Conservation (phyloP, 257 asterid species). For the Solanum acaule region DNA sequence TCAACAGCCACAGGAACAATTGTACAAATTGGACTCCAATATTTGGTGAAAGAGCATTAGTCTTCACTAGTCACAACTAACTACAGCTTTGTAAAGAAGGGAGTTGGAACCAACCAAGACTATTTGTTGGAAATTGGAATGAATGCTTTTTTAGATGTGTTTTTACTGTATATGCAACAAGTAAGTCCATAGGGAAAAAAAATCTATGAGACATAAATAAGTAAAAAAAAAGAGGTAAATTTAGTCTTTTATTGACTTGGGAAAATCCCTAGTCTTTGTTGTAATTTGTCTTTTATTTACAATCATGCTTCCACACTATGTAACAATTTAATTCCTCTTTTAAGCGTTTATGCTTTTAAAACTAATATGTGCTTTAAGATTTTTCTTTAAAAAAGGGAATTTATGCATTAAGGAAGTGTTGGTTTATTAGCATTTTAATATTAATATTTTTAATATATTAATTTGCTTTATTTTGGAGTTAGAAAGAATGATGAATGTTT, state of each 20-base stretch:
- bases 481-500: too few species aligned
- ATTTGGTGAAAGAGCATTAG: slow-evolving; percentile 34
- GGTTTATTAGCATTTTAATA: too few species aligned
- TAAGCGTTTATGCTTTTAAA: background rate
- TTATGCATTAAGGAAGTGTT: background rate
- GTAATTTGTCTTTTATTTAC: background rate
- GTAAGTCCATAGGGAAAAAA: background rate
- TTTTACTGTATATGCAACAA: background rate
- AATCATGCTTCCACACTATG: background rate
- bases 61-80: background rate
- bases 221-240: background rate
- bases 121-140: background rate
- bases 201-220: background rate
- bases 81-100: slow-evolving; percentile 4
- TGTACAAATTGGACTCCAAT: slow-evolving; percentile 49
- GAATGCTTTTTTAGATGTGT: background rate
- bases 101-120: background rate
- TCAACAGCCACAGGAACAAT: slow-evolving; percentile 36
- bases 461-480: too few species aligned
- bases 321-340: background rate
- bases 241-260: background rate
- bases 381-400: background rate
- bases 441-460: too few species aligned
- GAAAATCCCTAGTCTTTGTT: background rate
- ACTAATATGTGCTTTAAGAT: background rate